Base-by-base conservation (phyloP, 164 flowering plant genomes). In the Litsea cubeba region DNA sequence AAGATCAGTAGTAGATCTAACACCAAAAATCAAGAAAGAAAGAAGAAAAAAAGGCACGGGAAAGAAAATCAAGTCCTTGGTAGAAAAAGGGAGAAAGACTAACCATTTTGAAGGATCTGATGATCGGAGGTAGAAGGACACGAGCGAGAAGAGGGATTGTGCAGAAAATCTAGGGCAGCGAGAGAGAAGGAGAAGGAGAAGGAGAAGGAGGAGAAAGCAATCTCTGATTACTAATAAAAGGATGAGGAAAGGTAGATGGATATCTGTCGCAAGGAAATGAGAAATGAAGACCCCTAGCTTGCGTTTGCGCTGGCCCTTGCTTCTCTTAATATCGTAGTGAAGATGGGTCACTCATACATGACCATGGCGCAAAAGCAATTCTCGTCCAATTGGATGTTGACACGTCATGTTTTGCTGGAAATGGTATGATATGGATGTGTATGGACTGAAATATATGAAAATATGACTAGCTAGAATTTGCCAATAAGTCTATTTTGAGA, bases 91-190 rank as follows among this genome's bases (percentile, higher is more conserved):
- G 20, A 7, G 26, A 22, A 30, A 17, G 18, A 12, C 69, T 30
- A 6, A 66, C 69, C 69, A 66, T 66, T 14, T 30, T 66, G 26
- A 3, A 15, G 69, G 69, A 66, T 66, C 35, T 26, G 69, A 66
- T 5, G 69, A 66, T 66, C 69, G 69, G 46, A 66, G 69, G 46
- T 30, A 49, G 69, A 66, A 14, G 18, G 18, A 66, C 15, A 49
- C 15, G n/a, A 54, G 60, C 46, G 60, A 54, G n/a, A 54, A 26
- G 69, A 66, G 46, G 69, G 69, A 66, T 66, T 26, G 17, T 26
- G n/a, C 35, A 66, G 66, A 20, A 30, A 66, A 26, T 66, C 69
- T 30, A 66, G 46, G 46, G 69, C 46, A 15, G 8, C 11, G 18
- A 26, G n/a, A 14, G 69, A 20, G 60, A 3, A 54, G 58, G 40